A percentile compares a stretch with the other conserved stretches of the same genome.
These are phyloP conservation scores for Globisporangium cylindrosporum DNA, from an alignment of 352 stramenopile species.

Conservation along the genomic window DNA sequence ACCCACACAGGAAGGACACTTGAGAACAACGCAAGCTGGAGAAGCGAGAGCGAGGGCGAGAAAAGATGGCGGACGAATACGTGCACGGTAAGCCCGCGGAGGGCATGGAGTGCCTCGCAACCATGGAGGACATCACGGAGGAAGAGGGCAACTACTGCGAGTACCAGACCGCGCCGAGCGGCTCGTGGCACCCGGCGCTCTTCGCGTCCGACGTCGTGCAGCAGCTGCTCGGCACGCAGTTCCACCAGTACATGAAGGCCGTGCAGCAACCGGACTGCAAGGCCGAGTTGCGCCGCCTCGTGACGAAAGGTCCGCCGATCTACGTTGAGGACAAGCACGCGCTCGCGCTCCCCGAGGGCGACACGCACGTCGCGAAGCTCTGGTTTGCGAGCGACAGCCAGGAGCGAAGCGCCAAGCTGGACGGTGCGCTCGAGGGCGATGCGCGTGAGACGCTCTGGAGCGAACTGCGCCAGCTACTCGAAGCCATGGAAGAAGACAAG, in stretches of 20 bases:
- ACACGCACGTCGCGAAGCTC: conserved; percentile 87
- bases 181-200: conserved; percentile 83
- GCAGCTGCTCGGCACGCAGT: conserved; percentile 89
- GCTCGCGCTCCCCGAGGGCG: conserved; percentile 82
- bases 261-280: conserved; percentile 94
- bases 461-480: conserved; percentile 65
- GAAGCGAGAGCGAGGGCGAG: background rate
- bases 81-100: conserved; percentile 77
- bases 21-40: conserved; percentile 5
- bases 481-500: conserved; percentile 81
- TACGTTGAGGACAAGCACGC: conserved; percentile 92
- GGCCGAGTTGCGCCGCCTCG: conserved; percentile 90
- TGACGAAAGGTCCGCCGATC: conserved; percentile 89
- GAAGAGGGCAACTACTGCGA: conserved; percentile 89
- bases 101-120: conserved; percentile 91
- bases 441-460: conserved; percentile 74
- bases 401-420: conserved; percentile 86
- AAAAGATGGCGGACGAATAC: conserved; percentile 19
- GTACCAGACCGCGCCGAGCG: conserved; percentile 90
- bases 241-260: conserved; percentile 90
- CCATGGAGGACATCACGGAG: conserved; percentile 95
- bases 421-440: conserved; percentile 85
- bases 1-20: background rate
- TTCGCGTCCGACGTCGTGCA: conserved; percentile 75
- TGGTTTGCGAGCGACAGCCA: conserved; percentile 87